Evolutionary conservation across 768 basidiomycete species (phyloP).

Genomic region (Epithele typhae): DNA sequence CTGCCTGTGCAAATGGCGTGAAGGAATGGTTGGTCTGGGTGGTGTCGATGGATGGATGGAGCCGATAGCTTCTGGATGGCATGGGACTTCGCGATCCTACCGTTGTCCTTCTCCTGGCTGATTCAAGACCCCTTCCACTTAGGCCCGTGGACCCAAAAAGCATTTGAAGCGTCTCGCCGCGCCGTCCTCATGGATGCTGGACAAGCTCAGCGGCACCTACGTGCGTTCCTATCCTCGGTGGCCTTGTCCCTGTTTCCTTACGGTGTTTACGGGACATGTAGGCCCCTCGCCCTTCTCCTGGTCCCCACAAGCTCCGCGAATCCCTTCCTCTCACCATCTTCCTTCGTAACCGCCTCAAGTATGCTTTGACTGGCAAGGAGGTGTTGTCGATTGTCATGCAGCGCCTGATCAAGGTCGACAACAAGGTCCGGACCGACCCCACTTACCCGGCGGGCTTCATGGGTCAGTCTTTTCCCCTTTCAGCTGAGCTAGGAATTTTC

Average conservation of each 20-base stretch:
- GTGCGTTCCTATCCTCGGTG: constrained; percentile 48
- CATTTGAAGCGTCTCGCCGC: constrained; percentile 97
- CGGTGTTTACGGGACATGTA: no score
- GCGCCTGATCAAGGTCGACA: constrained; percentile 97
- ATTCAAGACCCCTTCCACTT: constrained; percentile 18
- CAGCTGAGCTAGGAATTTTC: not conserved
- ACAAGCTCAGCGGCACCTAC: constrained; percentile 95
- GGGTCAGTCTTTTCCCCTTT: constrained; percentile 47
- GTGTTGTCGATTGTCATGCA: constrained; percentile 93
- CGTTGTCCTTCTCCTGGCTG: constrained; percentile 8
- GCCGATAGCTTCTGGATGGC: constrained; percentile 24
- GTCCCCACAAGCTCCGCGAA: constrained; percentile 99
- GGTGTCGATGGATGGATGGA: constrained; percentile 27
- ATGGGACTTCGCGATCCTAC: constrained; percentile 6
- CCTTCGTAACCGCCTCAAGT: constrained; percentile 98
- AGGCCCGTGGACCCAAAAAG: constrained; percentile 99
- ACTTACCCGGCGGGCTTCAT: constrained; percentile 97
- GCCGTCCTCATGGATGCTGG: constrained; percentile 99
- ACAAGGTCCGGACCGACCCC: constrained; percentile 96
- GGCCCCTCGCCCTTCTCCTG: constrained; percentile 96
- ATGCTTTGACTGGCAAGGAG: constrained; percentile 95
- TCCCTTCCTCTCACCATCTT: constrained; percentile 96
- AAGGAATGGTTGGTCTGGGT: constrained; percentile 2
- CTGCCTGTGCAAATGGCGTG: constrained; percentile 5
- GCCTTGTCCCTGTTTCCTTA: not conserved